Base-by-base conservation (phyloP, 441 rosid species). In the Mallotus japonicus region DNA sequence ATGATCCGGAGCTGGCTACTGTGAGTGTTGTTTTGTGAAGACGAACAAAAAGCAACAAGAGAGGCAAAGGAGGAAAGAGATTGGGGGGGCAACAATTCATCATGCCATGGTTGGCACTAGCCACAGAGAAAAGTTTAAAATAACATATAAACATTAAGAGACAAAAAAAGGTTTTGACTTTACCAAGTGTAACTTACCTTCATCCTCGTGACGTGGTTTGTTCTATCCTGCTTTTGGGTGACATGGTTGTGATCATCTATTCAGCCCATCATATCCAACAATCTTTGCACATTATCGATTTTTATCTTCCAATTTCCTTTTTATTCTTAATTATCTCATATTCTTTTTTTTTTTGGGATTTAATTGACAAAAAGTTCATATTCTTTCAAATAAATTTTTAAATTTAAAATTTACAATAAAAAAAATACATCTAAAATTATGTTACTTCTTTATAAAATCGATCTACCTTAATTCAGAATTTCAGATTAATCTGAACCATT, bases 241-340 rank as follows among this genome's bases (percentile, higher is more conserved):
- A 60, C 75, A 75, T 59, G 0, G 71, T 34, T 71, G 74, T 49
- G 76, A 50, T 65, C 2, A 55, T 55, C 76, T 55, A 55, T 55
- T 65, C 76, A 65, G 5, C 62, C 75, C 65, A 15, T 74, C 75
- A 59, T 59, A 54, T 77, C 77, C 75, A 76, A 47, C 78, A 65
- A 70, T 49, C 7, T 42, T 16, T 11, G 2, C 14, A 37, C 50
- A 47, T 61, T 46, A 65, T 66, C 70, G 44, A 13, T 51, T 37
- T 49, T 67, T 59, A 44, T 8, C 6, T 13, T 55, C 24, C 17
- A 8, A 16, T 16, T 6, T 53, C 5, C 50, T 32, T 37, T 6
- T 37, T 37, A 37, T 37, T 11, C 6, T 34, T 67, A 5, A 61
- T 34, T 37, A 12, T 11, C 63, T 20, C 55, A 7, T 22, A 0